Conservation (phyloP, 768 basidiomycete species). For the Ramaria sp. region DNA sequence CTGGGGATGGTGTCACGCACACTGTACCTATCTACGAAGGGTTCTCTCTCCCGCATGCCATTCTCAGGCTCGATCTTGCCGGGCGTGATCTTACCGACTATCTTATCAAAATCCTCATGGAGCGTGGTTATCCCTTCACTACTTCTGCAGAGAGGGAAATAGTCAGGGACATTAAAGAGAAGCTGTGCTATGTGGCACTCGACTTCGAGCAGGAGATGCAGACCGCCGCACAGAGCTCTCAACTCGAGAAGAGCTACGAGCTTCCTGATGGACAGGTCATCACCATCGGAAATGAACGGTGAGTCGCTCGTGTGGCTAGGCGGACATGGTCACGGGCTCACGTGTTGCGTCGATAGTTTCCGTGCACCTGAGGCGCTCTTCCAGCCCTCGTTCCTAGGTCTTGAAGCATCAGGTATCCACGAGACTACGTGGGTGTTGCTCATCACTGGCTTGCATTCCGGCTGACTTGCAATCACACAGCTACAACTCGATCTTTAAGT, state of each 20-base stretch:
- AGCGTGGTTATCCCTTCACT: slow-evolving; percentile 54
- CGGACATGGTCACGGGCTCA: not conserved
- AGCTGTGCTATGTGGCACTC: slow-evolving; percentile 65
- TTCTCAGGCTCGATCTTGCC: slow-evolving; percentile 54
- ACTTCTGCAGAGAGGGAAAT: slow-evolving; percentile 52
- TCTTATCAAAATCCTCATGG: slow-evolving; percentile 44
- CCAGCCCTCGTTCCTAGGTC: slow-evolving; percentile 84
- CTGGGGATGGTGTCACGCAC: slow-evolving; percentile 66
- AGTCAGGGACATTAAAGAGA: slow-evolving; percentile 71
- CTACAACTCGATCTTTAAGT: slow-evolving; percentile 81
- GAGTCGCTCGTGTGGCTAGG: slow-evolving; percentile 25
- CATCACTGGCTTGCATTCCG: not conserved
- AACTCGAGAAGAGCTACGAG: slow-evolving; percentile 64
- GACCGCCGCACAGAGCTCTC: slow-evolving; percentile 53
- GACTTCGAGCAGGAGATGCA: slow-evolving; percentile 68
- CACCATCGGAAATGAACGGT: slow-evolving; percentile 82
- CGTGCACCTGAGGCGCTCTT: slow-evolving; percentile 90
- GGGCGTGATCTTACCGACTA: slow-evolving; percentile 57
- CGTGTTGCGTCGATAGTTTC: slow-evolving; percentile 32
- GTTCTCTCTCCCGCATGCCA: slow-evolving; percentile 60
- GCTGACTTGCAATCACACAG: slow-evolving; percentile 1
- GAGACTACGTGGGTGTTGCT: slow-evolving; percentile 56
- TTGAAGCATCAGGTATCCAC: slow-evolving; percentile 64
- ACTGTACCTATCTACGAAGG: slow-evolving; percentile 65
- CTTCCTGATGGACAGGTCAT: slow-evolving; percentile 59